Percentiles rank a stretch among this genome's conserved stretches.
Conservation (phyloP, 345 rosid species). For the Eucalyptus decipiens region DNA sequence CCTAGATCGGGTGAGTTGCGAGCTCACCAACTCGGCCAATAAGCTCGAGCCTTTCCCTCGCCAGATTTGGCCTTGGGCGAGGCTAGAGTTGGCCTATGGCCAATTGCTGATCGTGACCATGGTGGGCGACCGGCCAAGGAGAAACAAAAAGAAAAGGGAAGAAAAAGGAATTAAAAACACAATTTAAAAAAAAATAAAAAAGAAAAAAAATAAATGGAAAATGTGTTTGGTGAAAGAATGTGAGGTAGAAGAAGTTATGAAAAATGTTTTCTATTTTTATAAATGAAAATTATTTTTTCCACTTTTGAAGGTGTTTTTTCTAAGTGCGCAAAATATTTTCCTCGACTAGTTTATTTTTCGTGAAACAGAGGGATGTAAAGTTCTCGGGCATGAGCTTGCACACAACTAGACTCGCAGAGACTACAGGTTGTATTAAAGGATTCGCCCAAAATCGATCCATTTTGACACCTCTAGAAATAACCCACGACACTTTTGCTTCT, state of each 20-base stretch:
- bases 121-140: accelerated
- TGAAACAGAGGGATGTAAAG: accelerated
- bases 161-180: too few relatives aligned
- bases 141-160: too few relatives aligned
- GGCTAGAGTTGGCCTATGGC: too few relatives aligned
- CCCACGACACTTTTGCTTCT: neutral
- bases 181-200: too few relatives aligned
- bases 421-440: neutral
- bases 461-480: neutral
- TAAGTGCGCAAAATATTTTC: accelerated
- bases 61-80: accelerated
- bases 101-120: accelerated
- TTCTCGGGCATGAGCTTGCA: neutral
- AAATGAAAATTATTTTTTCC: too few relatives aligned
- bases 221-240: too few relatives aligned
- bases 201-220: too few relatives aligned
- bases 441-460: neutral
- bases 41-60: too few relatives aligned
- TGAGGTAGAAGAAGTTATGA: too few relatives aligned
- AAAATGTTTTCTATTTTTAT: too few relatives aligned
- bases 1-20: accelerated
- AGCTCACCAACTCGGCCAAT: accelerated
- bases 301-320: too few relatives aligned
- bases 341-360: accelerated
- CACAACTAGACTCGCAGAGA: neutral